Evolutionary conservation across 2,329 filamentous ascomycete genomes (phyloP).

Genomic region (Corinectria fuckeliana): DNA sequence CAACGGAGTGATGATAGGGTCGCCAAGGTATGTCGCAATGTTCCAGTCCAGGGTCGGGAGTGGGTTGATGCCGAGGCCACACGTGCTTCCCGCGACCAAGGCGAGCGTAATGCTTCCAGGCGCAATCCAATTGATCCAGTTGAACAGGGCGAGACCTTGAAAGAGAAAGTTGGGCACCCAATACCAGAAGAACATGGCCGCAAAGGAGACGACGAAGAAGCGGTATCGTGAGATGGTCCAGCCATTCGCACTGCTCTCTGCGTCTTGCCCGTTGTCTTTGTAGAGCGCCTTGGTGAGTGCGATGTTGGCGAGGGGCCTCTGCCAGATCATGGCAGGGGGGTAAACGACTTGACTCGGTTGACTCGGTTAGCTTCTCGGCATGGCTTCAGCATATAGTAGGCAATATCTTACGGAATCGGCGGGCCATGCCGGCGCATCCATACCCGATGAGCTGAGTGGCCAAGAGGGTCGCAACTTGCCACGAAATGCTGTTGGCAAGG

Average conservation of each 20-base stretch:
- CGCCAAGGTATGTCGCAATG: constrained; percentile 37
- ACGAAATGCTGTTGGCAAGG: constrained; percentile 45
- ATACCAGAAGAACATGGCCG: constrained; percentile 57
- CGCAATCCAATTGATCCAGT: constrained; percentile 59
- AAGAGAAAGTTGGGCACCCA: constrained; percentile 60
- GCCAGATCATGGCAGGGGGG: constrained; percentile 58
- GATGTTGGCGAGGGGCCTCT: constrained; percentile 53
- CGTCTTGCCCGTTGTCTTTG: constrained; percentile 21
- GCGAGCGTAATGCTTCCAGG: constrained; percentile 47
- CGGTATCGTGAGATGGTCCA: constrained; percentile 40
- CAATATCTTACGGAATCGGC: too few relatives aligned
- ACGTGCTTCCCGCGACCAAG: constrained; percentile 44
- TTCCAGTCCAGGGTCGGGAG: constrained; percentile 51
- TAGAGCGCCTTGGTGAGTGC: constrained; percentile 45
- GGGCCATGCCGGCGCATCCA: constrained; percentile 55
- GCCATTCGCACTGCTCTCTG: constrained; percentile 29
- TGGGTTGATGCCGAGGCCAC: constrained; percentile 48
- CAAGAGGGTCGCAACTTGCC: constrained; percentile 54
- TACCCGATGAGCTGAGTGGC: constrained; percentile 60
- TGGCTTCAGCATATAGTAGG: too few relatives aligned
- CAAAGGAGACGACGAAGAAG: constrained; percentile 52
- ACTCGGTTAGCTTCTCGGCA: too few relatives aligned
- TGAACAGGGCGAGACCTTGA: constrained; percentile 52
- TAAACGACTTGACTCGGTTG: too few relatives aligned
- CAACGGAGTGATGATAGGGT: constrained; percentile 41